Evolutionary conservation across 116 monocot genomes (phyloP), one percentile per base, ranked within the genome.

Genomic region (Zostera marina): DNA sequence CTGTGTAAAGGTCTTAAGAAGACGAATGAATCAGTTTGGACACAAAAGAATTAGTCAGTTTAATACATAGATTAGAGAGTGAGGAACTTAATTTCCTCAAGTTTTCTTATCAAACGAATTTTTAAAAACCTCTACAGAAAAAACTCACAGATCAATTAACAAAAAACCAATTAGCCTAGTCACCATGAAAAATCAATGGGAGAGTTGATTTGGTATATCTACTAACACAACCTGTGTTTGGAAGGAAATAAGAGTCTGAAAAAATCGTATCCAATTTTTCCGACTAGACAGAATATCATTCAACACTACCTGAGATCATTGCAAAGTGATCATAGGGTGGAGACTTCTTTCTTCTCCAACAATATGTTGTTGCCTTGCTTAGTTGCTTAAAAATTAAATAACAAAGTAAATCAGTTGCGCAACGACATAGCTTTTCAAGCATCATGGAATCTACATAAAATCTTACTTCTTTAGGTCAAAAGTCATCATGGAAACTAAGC

Each of bases 311-410:
- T 58, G 58, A 41, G 39, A 58, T 44, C 23, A 44, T 60, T 4
- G 22, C 20, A 12, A 58, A 60, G 44, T 32, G 60, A 60, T 45
- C 60, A 20, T 60, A 60, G 8, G 24, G 58, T 3, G 54, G 22
- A 17, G 44, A 60, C 24, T 44, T 60, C 45, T 21, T 46, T 60
- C 60, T 44, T 60, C 60, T 60, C 22, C 60, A 44, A 60, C 61
- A 61, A 61, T 19, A 15, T 9, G n/a, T 61, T 6, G 61, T 47
- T 45, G 61, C 61, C 61, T 61, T 61, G 61, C 61, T 61, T 61
- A 61, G 25, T 61, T 61, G 61, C 61, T 61, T 61, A 61, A 24
- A 61, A 24, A 61, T 47, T 23, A 61, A 61, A 61, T 47, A 61
- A 61, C 24, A 32, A 44, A 44, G 32, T 8, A 24, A 45, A 61